Percentiles rank a stretch among this genome's conserved stretches.
Evolutionary conservation across 208 protist genomes (phyloP).

Genomic region (Leishmania aethiopica): DNA sequence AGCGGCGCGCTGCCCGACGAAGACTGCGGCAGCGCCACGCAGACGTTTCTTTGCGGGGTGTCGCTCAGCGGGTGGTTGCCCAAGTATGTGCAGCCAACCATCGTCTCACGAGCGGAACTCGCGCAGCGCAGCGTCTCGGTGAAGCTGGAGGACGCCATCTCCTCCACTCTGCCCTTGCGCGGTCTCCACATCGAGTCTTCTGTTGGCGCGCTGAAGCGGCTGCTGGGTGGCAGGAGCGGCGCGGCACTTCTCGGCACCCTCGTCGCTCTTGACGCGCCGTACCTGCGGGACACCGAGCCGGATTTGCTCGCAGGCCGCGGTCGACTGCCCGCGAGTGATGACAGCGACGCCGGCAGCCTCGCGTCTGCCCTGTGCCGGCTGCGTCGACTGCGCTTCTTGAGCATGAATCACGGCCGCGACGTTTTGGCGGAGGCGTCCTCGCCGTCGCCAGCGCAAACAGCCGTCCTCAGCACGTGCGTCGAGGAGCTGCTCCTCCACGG

Average conservation of each 20-base stretch:
- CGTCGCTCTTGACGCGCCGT: conserved; percentile 24
- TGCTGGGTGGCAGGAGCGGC: conserved; percentile 6
- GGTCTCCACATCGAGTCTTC: conserved; percentile 27
- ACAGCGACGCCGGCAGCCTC: neutral
- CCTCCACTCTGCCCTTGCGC: conserved; percentile 21
- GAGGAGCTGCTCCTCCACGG: conserved; percentile 19
- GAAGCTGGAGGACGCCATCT: conserved; percentile 16
- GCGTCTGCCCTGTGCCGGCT: conserved; percentile 2
- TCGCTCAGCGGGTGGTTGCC: conserved; percentile 28
- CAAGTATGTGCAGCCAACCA: conserved; percentile 9
- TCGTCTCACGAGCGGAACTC: neutral
- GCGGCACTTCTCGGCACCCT: conserved; percentile 7
- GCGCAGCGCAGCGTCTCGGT: neutral
- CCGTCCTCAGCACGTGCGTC: neutral
- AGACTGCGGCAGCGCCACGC: neutral
- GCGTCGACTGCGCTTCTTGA: conserved; percentile 13
- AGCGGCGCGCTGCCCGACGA: neutral
- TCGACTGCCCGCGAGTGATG: conserved; percentile 4
- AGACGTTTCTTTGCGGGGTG: conserved; percentile 16
- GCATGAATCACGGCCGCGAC: conserved; percentile 7
- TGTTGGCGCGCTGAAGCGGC: neutral
- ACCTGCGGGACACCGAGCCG: conserved; percentile 9
- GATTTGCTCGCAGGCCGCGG: neutral
- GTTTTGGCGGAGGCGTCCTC: neutral
- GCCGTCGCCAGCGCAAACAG: neutral